Conservation (phyloP, 768 basidiomycete genomes). For the Boletus subparvulus region DNA sequence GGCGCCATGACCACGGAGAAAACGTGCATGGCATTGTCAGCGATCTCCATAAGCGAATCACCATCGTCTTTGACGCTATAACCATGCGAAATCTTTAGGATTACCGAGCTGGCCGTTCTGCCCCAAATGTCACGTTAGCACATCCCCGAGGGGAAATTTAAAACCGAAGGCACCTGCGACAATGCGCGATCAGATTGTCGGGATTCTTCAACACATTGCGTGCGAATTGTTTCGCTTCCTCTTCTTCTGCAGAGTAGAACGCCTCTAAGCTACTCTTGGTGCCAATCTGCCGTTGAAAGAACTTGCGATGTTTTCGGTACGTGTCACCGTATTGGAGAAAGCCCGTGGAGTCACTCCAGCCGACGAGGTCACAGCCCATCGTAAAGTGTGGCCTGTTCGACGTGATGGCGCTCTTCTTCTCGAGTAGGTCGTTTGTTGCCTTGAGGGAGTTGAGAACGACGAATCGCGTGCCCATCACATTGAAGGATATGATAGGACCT, state of each 20-base stretch:
- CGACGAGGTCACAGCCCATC: slow-evolving; percentile 21
- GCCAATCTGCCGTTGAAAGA: slow-evolving; percentile 3
- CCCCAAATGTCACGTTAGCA: neutral
- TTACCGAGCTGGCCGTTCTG: slow-evolving; percentile 36
- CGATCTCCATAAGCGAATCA: slow-evolving; percentile 34
- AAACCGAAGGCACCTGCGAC: neutral
- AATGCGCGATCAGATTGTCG: neutral
- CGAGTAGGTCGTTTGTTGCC: slow-evolving; percentile 20
- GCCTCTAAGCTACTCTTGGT: neutral
- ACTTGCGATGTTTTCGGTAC: slow-evolving; percentile 4
- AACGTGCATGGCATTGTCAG: slow-evolving; percentile 23
- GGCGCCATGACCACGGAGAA: slow-evolving; percentile 7
- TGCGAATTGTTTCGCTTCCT: neutral
- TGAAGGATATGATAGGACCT: slow-evolving; percentile 6
- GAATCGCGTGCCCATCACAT: slow-evolving; percentile 43
- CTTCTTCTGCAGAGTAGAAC: slow-evolving; percentile 4
- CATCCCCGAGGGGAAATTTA: neutral
- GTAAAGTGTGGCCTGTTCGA: slow-evolving; percentile 5
- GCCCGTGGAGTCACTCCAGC: neutral
- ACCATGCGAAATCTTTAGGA: slow-evolving; percentile 36
- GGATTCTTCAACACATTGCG: neutral
- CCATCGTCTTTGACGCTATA: slow-evolving; percentile 28
- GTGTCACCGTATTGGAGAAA: slow-evolving; percentile 10
- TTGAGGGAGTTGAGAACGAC: slow-evolving; percentile 49
- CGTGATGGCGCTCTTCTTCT: slow-evolving; percentile 5